Percentiles rank a stretch among this genome's conserved stretches.
Conservation (phyloP, 495 filamentous ascomycete genomes). For the Hypoxylon lienhwacheense region DNA sequence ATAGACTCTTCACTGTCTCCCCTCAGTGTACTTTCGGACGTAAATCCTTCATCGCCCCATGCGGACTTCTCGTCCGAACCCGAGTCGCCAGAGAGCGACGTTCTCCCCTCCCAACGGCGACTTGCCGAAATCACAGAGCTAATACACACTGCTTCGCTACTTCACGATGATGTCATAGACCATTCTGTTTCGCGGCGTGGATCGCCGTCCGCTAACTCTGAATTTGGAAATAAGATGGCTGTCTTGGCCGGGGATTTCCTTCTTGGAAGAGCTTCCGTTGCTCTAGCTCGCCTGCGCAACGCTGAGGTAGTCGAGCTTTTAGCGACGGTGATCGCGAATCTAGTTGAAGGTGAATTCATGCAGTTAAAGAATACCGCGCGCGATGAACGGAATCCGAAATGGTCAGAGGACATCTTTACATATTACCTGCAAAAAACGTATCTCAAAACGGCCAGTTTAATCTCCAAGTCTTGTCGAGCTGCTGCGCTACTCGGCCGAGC, state of each 20-base stretch:
- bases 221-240: constrained; percentile 98
- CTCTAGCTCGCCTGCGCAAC: constrained; percentile 84
- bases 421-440: constrained; percentile 99
- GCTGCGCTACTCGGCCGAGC: constrained; percentile 81
- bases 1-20: constrained; percentile 82
- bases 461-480: constrained; percentile 92
- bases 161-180: constrained; percentile 98
- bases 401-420: constrained; percentile 80
- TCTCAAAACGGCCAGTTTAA: constrained; percentile 91
- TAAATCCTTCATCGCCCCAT: constrained; percentile 67
- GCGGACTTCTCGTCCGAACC: constrained; percentile 53
- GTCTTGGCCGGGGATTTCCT: constrained; percentile 95
- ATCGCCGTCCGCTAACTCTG: constrained; percentile 82
- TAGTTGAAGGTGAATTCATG: constrained; percentile 99
- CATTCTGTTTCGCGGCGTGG: constrained; percentile 81
- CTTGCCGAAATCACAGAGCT: constrained; percentile 96
- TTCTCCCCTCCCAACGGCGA: constrained; percentile 88
- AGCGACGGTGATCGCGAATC: constrained; percentile 93
- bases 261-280: constrained; percentile 88
- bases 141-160: constrained; percentile 92
- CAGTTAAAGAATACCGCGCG: constrained; percentile 93
- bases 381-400: constrained; percentile 79
- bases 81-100: constrained; percentile 65
- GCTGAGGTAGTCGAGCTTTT: constrained; percentile 93
- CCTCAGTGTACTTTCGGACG: constrained; percentile 71